phyloP scores from a whole-genome alignment of 116 monocot species.

The Phalaenopsis hybrid region DNA sequence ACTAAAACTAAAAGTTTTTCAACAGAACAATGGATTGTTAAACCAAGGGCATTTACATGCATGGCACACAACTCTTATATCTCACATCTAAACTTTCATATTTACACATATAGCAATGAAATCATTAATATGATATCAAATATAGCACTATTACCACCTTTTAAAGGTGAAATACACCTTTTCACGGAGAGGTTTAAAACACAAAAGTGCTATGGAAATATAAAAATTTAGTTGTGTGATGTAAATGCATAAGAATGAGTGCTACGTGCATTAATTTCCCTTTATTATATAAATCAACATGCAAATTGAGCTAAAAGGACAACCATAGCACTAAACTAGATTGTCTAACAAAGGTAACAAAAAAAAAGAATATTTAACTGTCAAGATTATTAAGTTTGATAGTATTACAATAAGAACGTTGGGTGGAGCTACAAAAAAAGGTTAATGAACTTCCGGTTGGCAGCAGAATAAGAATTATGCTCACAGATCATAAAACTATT shows the following conservation, averaged over 20 bases:
- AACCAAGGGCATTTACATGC: not conserved
- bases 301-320: not conserved
- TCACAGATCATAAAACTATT: not conserved
- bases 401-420: not conserved
- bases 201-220: too few relatives aligned
- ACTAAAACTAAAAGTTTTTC: not conserved
- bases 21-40: not conserved
- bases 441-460: not conserved
- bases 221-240: too few relatives aligned
- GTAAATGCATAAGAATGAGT: too few relatives aligned
- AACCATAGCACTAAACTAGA: not conserved
- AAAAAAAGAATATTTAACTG: not conserved
- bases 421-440: not conserved
- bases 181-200: too few relatives aligned
- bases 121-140: too few relatives aligned
- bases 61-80: too few relatives aligned
- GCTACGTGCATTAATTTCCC: too few relatives aligned
- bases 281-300: not conserved
- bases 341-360: not conserved
- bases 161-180: too few relatives aligned
- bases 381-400: not conserved
- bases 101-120: too few relatives aligned
- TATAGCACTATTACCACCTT: too few relatives aligned
- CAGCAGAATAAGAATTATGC: not conserved
- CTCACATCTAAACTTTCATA: too few relatives aligned